phyloP scores from a whole-genome alignment of 768 basidiomycete genomes.

The Pisolithus albus region DNA sequence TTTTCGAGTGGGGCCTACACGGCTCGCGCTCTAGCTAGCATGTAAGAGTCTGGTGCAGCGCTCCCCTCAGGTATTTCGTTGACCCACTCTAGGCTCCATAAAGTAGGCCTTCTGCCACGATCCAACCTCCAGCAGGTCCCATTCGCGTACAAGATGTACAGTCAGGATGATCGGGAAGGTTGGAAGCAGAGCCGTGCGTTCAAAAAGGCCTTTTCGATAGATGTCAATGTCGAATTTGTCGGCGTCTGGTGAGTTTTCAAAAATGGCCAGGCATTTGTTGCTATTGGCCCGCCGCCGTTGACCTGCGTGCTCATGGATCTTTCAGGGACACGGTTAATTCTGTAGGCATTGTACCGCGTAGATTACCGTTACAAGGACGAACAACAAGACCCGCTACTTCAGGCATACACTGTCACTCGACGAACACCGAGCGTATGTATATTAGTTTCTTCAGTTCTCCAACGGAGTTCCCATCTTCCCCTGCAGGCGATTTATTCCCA shows the following conservation, averaged over 20 bases:
- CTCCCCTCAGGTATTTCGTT: neutral
- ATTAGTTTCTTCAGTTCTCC: constrained; percentile 30
- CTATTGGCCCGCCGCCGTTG: no score
- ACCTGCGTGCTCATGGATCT: neutral
- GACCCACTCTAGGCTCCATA: constrained; percentile 43
- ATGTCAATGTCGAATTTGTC: constrained; percentile 65
- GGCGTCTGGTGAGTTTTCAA: constrained; percentile 56
- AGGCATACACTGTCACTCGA: constrained; percentile 68
- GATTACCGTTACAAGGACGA: constrained; percentile 61
- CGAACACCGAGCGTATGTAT: constrained; percentile 36
- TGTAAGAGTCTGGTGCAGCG: constrained; percentile 34
- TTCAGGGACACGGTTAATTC: constrained; percentile 65
- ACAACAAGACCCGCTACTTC: constrained; percentile 55
- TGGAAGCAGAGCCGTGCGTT: constrained; percentile 62
- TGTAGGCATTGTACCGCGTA: constrained; percentile 57
- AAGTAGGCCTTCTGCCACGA: constrained; percentile 64
- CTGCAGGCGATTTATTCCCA: constrained; percentile 27
- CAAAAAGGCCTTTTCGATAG: constrained; percentile 68
- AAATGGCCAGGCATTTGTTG: neutral
- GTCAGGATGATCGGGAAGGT: constrained; percentile 45
- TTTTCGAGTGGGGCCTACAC: constrained; percentile 76
- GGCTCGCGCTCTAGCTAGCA: constrained; percentile 64
- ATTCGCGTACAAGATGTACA: constrained; percentile 66
- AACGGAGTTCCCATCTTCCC: constrained; percentile 12
- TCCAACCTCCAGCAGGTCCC: constrained; percentile 72